A percentile compares a stretch with the other conserved stretches of the same genome.
Evolutionary conservation across 805 yeast species (phyloP).

Genomic region (Candida palmyrensis): DNA sequence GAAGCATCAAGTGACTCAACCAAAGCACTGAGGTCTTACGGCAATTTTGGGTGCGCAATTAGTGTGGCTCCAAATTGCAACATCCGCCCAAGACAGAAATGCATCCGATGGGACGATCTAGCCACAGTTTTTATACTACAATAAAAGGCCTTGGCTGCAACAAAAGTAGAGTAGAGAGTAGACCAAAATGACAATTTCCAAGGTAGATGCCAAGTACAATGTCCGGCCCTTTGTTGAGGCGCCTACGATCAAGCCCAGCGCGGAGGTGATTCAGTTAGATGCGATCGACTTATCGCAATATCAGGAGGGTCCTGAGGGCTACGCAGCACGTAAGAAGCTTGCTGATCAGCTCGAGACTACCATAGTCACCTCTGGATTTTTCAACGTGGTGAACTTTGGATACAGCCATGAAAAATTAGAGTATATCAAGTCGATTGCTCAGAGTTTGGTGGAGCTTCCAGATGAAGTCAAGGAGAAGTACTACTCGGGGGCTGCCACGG

Average conservation of each 20-base stretch:
- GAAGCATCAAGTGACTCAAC: too few species aligned
- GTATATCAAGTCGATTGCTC: constrained; percentile 17
- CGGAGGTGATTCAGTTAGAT: constrained; percentile 17
- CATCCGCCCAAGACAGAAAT: too few species aligned
- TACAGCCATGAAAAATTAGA: constrained; percentile 14
- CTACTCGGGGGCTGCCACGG: constrained; percentile 25
- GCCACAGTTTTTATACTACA: too few species aligned
- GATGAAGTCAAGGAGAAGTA: constrained; percentile 18
- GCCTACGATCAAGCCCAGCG: constrained; percentile 7
- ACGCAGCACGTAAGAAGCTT: constrained; percentile 21
- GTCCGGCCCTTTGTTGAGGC: constrained; percentile 21
- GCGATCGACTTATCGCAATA: constrained; percentile 32
- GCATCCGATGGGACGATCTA: too few species aligned
- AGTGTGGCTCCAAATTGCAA: too few species aligned
- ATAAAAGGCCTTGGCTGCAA: too few species aligned
- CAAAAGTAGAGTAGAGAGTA: too few species aligned
- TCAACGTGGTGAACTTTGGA: constrained; percentile 30
- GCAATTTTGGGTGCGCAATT: too few species aligned
- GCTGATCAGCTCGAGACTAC: constrained; percentile 35
- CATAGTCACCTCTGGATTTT: constrained; percentile 40
- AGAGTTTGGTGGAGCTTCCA: constrained; percentile 21
- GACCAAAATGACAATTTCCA: constrained; percentile 4
- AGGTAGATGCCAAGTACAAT: constrained; percentile 17
- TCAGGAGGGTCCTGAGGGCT: constrained; percentile 31
- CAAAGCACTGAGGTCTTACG: too few species aligned